phyloP scores from a whole-genome alignment of 768 basidiomycete species.

The Rhodotorula kratochvilovae region DNA sequence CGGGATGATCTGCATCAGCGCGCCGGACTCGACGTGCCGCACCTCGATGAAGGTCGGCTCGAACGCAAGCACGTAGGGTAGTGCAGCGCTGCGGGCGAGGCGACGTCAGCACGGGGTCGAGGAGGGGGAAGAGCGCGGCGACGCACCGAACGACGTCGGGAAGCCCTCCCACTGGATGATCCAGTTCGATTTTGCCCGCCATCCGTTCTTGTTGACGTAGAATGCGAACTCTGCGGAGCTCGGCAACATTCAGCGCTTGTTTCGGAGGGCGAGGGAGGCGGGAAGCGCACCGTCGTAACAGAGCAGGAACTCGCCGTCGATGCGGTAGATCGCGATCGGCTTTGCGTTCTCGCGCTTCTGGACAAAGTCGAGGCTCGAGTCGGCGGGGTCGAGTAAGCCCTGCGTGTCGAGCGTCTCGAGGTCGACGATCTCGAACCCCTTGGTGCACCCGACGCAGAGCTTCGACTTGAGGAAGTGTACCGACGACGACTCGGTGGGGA shows the following conservation, averaged over 20 bases:
- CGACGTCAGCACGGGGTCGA: neutral
- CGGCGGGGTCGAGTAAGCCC: constrained; percentile 85
- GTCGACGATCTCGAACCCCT: constrained; percentile 98
- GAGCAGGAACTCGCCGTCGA: constrained; percentile 90
- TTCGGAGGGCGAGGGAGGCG: too few relatives aligned
- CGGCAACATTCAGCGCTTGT: constrained; percentile 9
- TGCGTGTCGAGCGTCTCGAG: constrained; percentile 95
- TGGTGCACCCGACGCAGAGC: constrained; percentile 92
- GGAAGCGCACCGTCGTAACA: constrained; percentile 83
- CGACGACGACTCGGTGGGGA: constrained; percentile 92
- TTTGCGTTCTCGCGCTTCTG: constrained; percentile 78
- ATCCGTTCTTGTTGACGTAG: constrained; percentile 94
- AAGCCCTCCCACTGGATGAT: constrained; percentile 95
- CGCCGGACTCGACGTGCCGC: constrained; percentile 86
- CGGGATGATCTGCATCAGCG: constrained; percentile 75
- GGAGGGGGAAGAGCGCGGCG: neutral
- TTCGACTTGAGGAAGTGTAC: constrained; percentile 96
- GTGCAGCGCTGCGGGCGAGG: constrained; percentile 65
- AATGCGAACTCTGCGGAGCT: constrained; percentile 83
- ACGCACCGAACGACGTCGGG: constrained; percentile 88
- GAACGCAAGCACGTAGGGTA: constrained; percentile 96
- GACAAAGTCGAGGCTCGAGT: constrained; percentile 87
- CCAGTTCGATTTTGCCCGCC: constrained; percentile 82
- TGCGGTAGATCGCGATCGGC: constrained; percentile 94
- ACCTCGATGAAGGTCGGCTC: constrained; percentile 96